A percentile compares a stretch with the other conserved stretches of the same genome.
Evolutionary conservation across 1,284 basidiomycete genomes (phyloP).

Genomic region (Trichosporon asahii): DNA sequence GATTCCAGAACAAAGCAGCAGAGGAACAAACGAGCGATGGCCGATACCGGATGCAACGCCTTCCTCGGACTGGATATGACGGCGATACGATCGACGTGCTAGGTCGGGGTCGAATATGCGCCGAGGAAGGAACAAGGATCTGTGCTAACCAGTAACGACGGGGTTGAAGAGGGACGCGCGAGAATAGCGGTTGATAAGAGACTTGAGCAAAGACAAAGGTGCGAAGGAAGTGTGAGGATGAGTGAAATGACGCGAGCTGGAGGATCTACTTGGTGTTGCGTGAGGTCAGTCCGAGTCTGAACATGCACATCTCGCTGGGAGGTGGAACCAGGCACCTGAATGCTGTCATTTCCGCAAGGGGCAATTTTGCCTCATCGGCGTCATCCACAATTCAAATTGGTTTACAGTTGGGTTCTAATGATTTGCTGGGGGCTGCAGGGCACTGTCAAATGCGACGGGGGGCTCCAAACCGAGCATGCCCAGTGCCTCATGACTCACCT

Average conservation of each 20-base stretch:
- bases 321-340: slow-evolving; percentile 3
- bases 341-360: neutral
- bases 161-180: neutral
- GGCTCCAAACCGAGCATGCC: too few relatives aligned
- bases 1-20: neutral
- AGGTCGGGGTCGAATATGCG: neutral
- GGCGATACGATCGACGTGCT: neutral
- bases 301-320: neutral
- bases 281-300: neutral
- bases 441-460: neutral
- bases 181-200: neutral
- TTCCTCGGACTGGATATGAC: neutral
- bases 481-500: neutral
- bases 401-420: neutral
- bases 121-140: neutral
- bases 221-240: neutral
- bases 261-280: neutral
- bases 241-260: neutral
- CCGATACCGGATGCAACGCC: neutral
- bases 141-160: neutral
- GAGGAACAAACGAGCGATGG: neutral
- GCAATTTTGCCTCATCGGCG: neutral
- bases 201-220: neutral
- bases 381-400: slow-evolving; percentile 1
- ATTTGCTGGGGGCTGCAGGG: neutral